These are phyloP conservation scores for Keqinozyma sinolaborantium DNA, from an alignment of 1,139 yeast genomes.

Conservation along the genomic window DNA sequence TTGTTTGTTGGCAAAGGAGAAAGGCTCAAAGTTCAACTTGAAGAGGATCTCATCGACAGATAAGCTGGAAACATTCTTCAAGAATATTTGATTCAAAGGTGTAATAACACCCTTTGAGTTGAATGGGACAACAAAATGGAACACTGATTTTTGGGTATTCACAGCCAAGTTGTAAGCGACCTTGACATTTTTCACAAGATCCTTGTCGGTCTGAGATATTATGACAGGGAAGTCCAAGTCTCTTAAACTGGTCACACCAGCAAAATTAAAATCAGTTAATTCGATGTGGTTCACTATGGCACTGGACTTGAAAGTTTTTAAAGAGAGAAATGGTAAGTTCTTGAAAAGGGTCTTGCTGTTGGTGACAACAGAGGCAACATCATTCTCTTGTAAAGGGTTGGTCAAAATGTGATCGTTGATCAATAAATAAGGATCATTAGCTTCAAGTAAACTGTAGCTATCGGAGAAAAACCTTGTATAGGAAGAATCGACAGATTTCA, in stretches of 20 bases:
- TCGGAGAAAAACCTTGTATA: constrained; percentile 20
- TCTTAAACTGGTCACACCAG: constrained; percentile 64
- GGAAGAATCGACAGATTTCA: constrained; percentile 40
- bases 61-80: constrained; percentile 10
- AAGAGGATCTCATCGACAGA: constrained; percentile 24
- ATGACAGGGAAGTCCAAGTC: constrained; percentile 64
- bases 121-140: constrained; percentile 59
- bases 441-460: constrained; percentile 34
- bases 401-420: constrained; percentile 27
- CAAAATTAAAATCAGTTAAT: constrained; percentile 55
- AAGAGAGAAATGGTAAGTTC: constrained; percentile 53
- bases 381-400: constrained; percentile 12
- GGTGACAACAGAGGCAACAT: constrained; percentile 49
- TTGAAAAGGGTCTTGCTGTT: constrained; percentile 50
- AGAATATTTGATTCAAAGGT: constrained; percentile 5
- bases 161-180: constrained; percentile 58
- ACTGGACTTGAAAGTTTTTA: constrained; percentile 30
- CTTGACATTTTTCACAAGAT: constrained; percentile 42
- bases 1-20: constrained; percentile 9
- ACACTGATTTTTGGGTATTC: constrained; percentile 49
- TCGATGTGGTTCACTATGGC: constrained; percentile 63
- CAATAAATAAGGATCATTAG: constrained; percentile 53
- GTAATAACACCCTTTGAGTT: constrained; percentile 4
- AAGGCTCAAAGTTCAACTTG: constrained; percentile 24
- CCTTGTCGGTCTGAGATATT: constrained; percentile 57